Base-by-base conservation (phyloP, 2,329 filamentous ascomycete species). In the Fusarium torreyae region DNA sequence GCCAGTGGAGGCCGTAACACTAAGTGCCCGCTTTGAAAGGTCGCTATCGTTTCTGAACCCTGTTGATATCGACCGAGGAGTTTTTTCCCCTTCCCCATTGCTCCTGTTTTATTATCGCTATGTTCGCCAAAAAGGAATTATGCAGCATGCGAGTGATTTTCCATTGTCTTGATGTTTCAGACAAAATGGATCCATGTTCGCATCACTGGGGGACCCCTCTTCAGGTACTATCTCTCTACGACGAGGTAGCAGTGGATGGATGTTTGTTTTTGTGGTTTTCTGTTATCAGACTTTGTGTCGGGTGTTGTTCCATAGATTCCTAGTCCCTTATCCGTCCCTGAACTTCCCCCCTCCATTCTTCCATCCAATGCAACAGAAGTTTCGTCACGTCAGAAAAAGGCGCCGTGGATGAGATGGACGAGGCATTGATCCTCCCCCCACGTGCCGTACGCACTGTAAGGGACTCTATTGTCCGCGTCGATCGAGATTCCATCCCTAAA, bases 401-500 rank as follows among this genome's bases (percentile, higher is more conserved):
- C 39, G 33, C 13, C 31, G 22, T 28, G 24, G 7, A 50, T 31
- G 44, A 49, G 48, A 51, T 57, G 34, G 36, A 24, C 22, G 36
- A 66, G 49, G 39, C 33, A 53, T 68, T 63, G 53, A 60, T 52
- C 22, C 36, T 49, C 48, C 38, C 45, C 53, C 52, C 67, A 70
- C 42, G 57, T 59, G 51, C 64, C 34, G 43, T 50, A 54, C 62
- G 33, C 51, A 62, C 46, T 49, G 52, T 53, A 51, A 50, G 22
- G 38, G 51, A 40, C 24, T 39, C 20, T 44, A 52, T 62, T 70
- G 52, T 49, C 51, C 43, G 39, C 53, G 59, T 42, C 46, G 57
- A 68, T 69, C 63, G 50, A 70, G 57, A 68, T 64, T 64, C 50
- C 34, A 46, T 70, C 33, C 50, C 42, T 34, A 59, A 59, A 36